These are phyloP conservation scores for Didymella lethalis DNA, from an alignment of 2,329 filamentous ascomycete genomes.

Conservation along the genomic window DNA sequence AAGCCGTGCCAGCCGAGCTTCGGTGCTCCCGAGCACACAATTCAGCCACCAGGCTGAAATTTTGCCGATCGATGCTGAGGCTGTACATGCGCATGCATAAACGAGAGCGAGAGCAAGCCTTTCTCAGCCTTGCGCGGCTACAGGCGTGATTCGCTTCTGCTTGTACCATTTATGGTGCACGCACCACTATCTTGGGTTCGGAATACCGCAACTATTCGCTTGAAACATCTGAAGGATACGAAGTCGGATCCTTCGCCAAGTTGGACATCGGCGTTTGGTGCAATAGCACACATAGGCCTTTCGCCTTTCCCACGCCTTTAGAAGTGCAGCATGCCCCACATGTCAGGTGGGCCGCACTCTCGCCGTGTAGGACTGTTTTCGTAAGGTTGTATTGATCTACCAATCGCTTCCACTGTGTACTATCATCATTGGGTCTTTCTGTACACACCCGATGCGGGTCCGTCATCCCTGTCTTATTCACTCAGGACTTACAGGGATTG, in stretches of 20 bases:
- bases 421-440: too few relatives aligned
- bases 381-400: too few relatives aligned
- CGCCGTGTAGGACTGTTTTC: too few relatives aligned
- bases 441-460: too few relatives aligned
- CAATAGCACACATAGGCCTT: too few relatives aligned
- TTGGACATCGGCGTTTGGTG: neutral
- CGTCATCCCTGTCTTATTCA: too few relatives aligned
- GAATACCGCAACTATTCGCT: neutral
- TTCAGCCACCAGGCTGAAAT: neutral
- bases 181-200: neutral
- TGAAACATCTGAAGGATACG: neutral
- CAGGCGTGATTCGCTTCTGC: neutral
- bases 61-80: neutral
- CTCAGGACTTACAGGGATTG: too few relatives aligned
- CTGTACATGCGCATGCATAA: neutral
- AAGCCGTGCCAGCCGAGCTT: neutral
- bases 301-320: too few relatives aligned
- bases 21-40: neutral
- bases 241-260: neutral
- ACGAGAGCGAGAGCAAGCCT: neutral
- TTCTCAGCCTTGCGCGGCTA: neutral
- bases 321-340: too few relatives aligned
- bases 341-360: too few relatives aligned
- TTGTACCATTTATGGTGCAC: neutral
- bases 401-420: too few relatives aligned